These are phyloP conservation scores for Acarospora socialis DNA, from an alignment of 2,329 filamentous ascomycete species.

Conservation along the genomic window DNA sequence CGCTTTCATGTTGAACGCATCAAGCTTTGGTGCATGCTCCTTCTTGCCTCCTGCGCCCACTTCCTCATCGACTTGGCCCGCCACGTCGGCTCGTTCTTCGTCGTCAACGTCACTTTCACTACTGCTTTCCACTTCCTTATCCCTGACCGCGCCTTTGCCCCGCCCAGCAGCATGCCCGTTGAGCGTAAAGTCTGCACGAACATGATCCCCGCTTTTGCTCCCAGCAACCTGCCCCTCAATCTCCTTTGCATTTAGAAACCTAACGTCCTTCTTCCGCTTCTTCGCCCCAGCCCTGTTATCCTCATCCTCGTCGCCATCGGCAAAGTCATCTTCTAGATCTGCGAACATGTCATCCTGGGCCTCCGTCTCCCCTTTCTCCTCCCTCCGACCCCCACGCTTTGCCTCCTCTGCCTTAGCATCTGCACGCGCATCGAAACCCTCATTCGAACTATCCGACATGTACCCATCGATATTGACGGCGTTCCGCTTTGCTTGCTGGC, in stretches of 20 bases:
- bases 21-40: conserved; percentile 81
- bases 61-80: conserved; percentile 72
- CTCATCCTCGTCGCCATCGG: conserved; percentile 37
- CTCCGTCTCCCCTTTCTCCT: conserved; percentile 20
- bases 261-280: conserved; percentile 46
- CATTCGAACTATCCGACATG: conserved; percentile 83
- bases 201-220: conserved; percentile 60
- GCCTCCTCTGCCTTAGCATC: conserved; percentile 41
- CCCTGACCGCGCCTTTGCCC: conserved; percentile 32
- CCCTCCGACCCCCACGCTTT: conserved; percentile 30
- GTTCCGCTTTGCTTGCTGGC: conserved; percentile 67
- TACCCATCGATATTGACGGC: conserved; percentile 96
- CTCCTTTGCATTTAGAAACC: conserved; percentile 44
- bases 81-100: conserved; percentile 53
- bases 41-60: conserved; percentile 83
- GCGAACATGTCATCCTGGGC: conserved; percentile 67
- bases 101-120: conserved; percentile 49
- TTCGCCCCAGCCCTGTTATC: conserved; percentile 37
- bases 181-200: conserved; percentile 46
- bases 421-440: conserved; percentile 68
- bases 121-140: conserved; percentile 49
- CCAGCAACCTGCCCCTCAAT: conserved; percentile 68
- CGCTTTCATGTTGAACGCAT: conserved; percentile 84
- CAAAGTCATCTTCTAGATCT: conserved; percentile 45
- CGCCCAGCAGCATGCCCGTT: too few relatives aligned